Evolutionary conservation across 1,139 yeast species (phyloP), one percentile per base, ranked within the genome.

Genomic region (Saccharomyces hybrid): DNA sequence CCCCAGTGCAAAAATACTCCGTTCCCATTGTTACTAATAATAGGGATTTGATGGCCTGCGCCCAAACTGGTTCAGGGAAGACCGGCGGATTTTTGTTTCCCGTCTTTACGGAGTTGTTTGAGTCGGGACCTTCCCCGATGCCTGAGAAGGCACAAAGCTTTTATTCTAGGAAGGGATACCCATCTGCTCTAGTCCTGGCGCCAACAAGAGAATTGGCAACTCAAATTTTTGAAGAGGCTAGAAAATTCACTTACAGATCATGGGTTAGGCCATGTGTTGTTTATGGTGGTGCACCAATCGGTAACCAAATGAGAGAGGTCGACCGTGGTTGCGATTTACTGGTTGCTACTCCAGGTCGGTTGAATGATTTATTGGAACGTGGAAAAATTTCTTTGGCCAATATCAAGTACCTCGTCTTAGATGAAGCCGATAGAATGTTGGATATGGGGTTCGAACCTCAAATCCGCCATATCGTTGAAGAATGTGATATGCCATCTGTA

Each of bases 361-460:
- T 93, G 72, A 93, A 86, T 71, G 98, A 93, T 75, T 79, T 93
- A 73, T 78, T 93, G 64, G 97, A 90, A 77, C 86, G 97, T 76
- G 97, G 97, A 66, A 80, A 84, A 69, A 89, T 93, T 63, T 90
- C 97, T 44, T 80, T 93, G 68, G 79, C 81, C 62, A 88, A 88
- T 77, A 88, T 90, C 75, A 88, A 86, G 75, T 93, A 88, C 76
- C 80, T 93, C 71, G 97, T 91, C 51, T 80, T 93, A 62, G 99
- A 93, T 75, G 99, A 93, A 80, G 99, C 99, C 70, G 99, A 93
- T 77, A 88, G 98, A 79, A 93, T 93, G 98, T 83, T 93, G 76
- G 99, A 93, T 84, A 93, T 93, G 98, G 99, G 98, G 79, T 93
- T 93, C 77, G 98, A 93, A 78, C 98, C 97, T 60, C 98, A 93